These are phyloP conservation scores for Teunomyces barrocoloradensis DNA, from an alignment of 805 yeast species.

Conservation along the genomic window DNA sequence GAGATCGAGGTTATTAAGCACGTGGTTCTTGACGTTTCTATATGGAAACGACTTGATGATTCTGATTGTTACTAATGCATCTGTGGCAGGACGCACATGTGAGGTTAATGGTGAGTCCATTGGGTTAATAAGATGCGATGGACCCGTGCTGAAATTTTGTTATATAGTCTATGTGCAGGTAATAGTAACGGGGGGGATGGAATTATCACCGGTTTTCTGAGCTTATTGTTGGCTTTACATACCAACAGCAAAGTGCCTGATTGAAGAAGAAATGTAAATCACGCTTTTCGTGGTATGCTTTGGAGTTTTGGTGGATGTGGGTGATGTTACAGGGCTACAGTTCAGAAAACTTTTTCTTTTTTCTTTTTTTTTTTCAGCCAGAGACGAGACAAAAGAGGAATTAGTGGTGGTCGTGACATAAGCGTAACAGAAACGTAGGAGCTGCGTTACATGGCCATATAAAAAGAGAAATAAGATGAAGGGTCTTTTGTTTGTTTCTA, in stretches of 20 bases:
- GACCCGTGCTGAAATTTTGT: too few species aligned
- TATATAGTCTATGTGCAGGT: too few species aligned
- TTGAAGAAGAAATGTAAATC: too few species aligned
- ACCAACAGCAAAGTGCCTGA: too few species aligned
- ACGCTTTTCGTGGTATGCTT: not conserved
- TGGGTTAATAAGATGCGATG: conserved; percentile 12
- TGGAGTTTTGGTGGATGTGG: not conserved
- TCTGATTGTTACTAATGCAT: conserved; percentile 79
- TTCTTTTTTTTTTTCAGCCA: not conserved
- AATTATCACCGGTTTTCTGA: too few species aligned
- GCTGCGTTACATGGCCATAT: not conserved
- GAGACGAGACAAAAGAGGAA: not conserved
- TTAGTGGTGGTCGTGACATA: not conserved
- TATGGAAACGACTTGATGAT: conserved; percentile 89
- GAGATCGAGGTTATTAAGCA: conserved; percentile 69
- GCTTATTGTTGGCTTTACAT: too few species aligned
- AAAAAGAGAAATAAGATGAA: too few species aligned
- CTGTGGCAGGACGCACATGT: conserved; percentile 66
- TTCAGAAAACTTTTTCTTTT: not conserved
- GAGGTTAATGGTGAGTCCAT: conserved; percentile 77
- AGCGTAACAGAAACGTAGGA: not conserved
- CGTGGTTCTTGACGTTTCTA: conserved; percentile 78
- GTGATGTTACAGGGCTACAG: not conserved
- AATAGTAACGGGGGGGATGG: too few species aligned
- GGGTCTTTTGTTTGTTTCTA: too few species aligned